phyloP scores from a whole-genome alignment of 148 eudicot species.

The Talinum fruticosum region DNA sequence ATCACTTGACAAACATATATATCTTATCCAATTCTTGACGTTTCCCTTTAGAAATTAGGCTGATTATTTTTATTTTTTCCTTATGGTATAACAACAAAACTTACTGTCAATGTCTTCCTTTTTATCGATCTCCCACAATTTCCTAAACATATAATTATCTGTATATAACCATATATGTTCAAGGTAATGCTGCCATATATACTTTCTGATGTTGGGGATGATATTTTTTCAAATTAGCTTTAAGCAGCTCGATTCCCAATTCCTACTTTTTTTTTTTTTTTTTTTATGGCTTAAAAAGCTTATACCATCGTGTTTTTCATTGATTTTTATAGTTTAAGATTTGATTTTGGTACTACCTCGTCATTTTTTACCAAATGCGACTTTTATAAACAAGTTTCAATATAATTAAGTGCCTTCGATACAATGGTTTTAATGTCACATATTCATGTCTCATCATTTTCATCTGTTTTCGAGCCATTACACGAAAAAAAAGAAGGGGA shows the following conservation, averaged over 20 bases:
- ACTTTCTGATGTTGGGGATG: background rate
- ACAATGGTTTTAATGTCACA: too few species aligned
- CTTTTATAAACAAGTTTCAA: too few species aligned
- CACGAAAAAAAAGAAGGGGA: too few species aligned
- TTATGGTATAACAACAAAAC: background rate
- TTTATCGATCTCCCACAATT: background rate
- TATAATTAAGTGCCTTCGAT: too few species aligned
- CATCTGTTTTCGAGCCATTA: too few species aligned
- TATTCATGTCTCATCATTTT: too few species aligned
- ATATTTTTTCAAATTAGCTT: background rate
- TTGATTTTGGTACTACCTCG: too few species aligned
- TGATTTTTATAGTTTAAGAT: too few species aligned
- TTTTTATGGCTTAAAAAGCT: background rate
- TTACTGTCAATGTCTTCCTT: background rate
- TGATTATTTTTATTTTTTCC: background rate
- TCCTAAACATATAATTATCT: background rate
- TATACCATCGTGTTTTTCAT: too few species aligned
- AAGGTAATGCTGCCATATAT: background rate
- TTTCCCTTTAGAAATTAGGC: background rate
- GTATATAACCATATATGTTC: background rate
- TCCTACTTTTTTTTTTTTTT: background rate
- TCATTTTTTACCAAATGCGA: too few species aligned
- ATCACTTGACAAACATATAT: background rate
- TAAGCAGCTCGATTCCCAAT: background rate
- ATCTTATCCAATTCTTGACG: background rate